Conservation (phyloP, 805 yeast species). For the Dipodascopsis uninucleata region DNA sequence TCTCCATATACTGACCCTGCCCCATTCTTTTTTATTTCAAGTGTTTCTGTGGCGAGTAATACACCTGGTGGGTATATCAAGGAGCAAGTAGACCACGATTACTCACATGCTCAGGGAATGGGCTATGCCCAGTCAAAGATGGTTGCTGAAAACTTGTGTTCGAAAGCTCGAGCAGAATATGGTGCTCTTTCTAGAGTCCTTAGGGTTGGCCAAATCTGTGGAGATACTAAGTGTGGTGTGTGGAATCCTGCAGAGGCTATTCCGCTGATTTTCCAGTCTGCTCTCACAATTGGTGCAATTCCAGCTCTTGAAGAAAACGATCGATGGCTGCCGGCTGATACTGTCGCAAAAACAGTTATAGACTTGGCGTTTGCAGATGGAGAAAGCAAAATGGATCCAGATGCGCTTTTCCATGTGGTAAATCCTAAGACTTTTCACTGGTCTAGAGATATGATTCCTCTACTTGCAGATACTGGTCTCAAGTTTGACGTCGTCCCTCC, state of each 20-base stretch:
- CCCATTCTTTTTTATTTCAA: conserved; percentile 1
- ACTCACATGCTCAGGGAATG: neutral
- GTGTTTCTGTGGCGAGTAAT: conserved; percentile 1
- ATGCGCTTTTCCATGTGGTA: conserved; percentile 1
- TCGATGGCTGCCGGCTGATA: conserved; percentile 7
- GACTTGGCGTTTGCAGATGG: neutral
- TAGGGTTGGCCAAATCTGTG: conserved; percentile 3
- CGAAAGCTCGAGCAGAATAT: neutral
- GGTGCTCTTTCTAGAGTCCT: neutral
- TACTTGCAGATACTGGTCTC: neutral
- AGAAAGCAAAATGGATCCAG: neutral
- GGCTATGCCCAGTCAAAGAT: conserved; percentile 8
- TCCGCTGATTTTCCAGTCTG: conserved; percentile 8
- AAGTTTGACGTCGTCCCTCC: conserved; percentile 1
- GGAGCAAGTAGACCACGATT: no score
- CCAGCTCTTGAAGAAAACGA: conserved; percentile 5
- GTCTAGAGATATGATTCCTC: conserved; percentile 3
- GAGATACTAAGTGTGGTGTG: conserved; percentile 1
- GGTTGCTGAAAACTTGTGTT: conserved; percentile 3
- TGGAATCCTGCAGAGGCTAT: conserved; percentile 8
- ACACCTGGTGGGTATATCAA: no score
- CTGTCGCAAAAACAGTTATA: conserved; percentile 1
- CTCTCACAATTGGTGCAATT: conserved; percentile 1
- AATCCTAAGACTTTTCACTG: neutral
- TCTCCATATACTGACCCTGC: neutral